Percentiles rank a stretch among this genome's conserved stretches.
phyloP scores from a whole-genome alignment of 495 filamentous ascomycete species.

The Aspergillus asperescens region DNA sequence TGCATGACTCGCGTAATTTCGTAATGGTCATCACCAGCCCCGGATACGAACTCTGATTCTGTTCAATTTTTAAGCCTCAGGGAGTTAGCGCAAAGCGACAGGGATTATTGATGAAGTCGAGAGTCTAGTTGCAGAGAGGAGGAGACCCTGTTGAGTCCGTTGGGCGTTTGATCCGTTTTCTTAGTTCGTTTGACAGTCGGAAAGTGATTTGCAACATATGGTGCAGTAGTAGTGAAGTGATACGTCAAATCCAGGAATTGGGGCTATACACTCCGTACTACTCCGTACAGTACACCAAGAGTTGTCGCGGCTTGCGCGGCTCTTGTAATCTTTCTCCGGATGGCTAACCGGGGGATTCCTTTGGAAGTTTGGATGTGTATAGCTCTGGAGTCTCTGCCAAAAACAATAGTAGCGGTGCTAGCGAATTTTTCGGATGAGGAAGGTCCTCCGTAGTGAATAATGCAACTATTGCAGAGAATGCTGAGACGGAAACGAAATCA shows the following conservation, averaged over 20 bases:
- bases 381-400: no score
- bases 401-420: no score
- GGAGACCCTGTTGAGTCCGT: not conserved
- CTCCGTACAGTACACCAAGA: not conserved
- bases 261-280: not conserved
- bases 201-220: not conserved
- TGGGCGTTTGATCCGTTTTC: no score
- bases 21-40: no score
- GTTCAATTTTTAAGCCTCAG: not conserved
- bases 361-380: no score
- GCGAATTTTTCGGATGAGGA: no score
- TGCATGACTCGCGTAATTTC: slow-evolving; percentile 7
- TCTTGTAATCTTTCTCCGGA: not conserved
- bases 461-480: no score
- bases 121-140: no score
- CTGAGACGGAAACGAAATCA: not conserved
- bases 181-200: no score
- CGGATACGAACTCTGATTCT: not conserved
- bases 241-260: slow-evolving; percentile 12
- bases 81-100: not conserved
- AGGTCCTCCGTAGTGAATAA: no score
- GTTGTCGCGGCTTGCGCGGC: slow-evolving; percentile 10
- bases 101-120: not conserved
- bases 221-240: not conserved
- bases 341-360: not conserved